phyloP scores from a whole-genome alignment of 441 rosid genomes.

The Dalechampia spathulata region DNA sequence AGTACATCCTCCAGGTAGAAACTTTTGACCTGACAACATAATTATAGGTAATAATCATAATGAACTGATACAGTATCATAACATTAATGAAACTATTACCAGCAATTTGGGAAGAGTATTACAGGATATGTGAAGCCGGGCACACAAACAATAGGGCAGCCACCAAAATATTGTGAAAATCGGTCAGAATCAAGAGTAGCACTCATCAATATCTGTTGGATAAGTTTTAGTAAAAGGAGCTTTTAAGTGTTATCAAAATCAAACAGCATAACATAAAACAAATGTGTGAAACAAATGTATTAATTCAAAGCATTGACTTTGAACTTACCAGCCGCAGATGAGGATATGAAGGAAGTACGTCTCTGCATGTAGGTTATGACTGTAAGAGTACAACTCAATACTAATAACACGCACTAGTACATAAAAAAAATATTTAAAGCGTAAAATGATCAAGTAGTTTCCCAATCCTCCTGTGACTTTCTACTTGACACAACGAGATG shows the following conservation, averaged over 20 bases:
- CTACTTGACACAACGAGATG: background rate
- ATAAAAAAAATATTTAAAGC: background rate
- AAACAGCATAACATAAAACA: background rate
- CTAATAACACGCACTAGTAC: slow-evolving; percentile 1
- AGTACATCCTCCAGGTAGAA: slow-evolving; percentile 84
- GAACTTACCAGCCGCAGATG: slow-evolving; percentile 88
- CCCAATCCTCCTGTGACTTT: too few relatives aligned
- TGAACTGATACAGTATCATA: background rate
- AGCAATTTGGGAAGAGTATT: slow-evolving; percentile 23
- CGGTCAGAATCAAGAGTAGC: slow-evolving; percentile 94
- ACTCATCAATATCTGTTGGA: slow-evolving; percentile 87
- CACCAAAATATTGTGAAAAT: slow-evolving; percentile 93
- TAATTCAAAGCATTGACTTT: slow-evolving; percentile 5
- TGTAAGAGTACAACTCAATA: slow-evolving; percentile 9
- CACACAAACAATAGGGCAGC: slow-evolving; percentile 83
- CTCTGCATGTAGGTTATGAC: slow-evolving; percentile 51
- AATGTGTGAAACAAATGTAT: background rate
- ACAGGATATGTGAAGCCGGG: slow-evolving; percentile 97
- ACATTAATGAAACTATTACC: background rate
- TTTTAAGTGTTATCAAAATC: slow-evolving; percentile 3
- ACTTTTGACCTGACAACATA: slow-evolving; percentile 65
- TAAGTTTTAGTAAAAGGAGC: slow-evolving; percentile 7
- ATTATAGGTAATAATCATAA: slow-evolving; percentile 20
- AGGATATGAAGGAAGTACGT: slow-evolving; percentile 78
- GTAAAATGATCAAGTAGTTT: too few relatives aligned